Conservation (phyloP, 1,284 basidiomycete species). For the Microbotryum saponariae region DNA sequence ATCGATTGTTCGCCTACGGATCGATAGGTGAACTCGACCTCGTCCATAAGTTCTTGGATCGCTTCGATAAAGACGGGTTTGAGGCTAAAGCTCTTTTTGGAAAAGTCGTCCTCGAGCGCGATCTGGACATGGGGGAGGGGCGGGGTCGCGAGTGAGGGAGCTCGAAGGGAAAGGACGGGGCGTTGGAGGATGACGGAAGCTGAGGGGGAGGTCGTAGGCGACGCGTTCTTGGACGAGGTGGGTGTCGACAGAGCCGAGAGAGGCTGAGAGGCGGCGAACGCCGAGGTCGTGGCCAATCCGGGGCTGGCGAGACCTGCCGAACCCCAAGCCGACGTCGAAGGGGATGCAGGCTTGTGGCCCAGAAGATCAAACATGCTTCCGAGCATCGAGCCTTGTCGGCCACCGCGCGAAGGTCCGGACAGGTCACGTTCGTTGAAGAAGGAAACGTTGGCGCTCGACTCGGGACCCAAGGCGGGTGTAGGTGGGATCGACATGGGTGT, state of each 20-base stretch:
- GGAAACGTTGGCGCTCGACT: conserved; percentile 3
- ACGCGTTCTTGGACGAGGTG: neutral
- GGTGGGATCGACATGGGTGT: conserved; percentile 12
- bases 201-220: neutral
- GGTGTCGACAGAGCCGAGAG: neutral
- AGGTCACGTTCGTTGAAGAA: conserved; percentile 10
- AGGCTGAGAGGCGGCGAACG: neutral
- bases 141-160: neutral
- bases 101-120: conserved; percentile 30
- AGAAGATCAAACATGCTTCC: conserved; percentile 29
- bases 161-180: neutral
- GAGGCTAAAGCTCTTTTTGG: conserved; percentile 27
- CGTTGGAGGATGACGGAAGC: neutral
- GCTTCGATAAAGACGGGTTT: conserved; percentile 45
- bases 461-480: conserved; percentile 17
- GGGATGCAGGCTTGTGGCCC: conserved; percentile 21
- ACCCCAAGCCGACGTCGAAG: neutral
- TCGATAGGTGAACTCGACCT: conserved; percentile 90
- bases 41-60: conserved; percentile 72
- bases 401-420: neutral
- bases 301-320: neutral
- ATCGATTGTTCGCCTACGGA: conserved; percentile 88
- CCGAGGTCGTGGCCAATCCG: neutral
- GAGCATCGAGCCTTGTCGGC: conserved; percentile 8
- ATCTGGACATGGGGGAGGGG: neutral